These are phyloP conservation scores for Boletus mariae DNA, from an alignment of 1,284 basidiomycete species.

Conservation along the genomic window DNA sequence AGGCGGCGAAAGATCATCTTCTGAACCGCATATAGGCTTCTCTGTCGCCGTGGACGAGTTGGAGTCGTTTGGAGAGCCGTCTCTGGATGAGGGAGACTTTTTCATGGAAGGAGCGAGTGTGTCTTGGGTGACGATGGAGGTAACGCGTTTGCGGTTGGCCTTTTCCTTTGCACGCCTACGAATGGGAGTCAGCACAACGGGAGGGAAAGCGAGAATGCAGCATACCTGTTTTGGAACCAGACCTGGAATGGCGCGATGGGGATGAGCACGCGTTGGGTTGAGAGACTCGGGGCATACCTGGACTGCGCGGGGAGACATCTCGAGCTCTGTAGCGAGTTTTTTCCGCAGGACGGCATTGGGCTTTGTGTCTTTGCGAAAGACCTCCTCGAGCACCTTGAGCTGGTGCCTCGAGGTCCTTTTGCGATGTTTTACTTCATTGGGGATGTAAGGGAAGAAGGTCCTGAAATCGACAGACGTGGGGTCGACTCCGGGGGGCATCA, in stretches of 20 bases:
- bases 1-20: constrained; percentile 12
- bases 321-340: constrained; percentile 74
- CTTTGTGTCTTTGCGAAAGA: constrained; percentile 85
- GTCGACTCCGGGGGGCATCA: constrained; percentile 54
- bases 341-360: constrained; percentile 81
- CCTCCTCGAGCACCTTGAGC: constrained; percentile 80
- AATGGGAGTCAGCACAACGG: constrained; percentile 6
- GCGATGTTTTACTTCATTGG: constrained; percentile 88
- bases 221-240: constrained; percentile 88
- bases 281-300: constrained; percentile 58
- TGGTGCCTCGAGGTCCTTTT: constrained; percentile 82
- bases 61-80: constrained; percentile 30
- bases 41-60: constrained; percentile 32
- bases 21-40: constrained; percentile 14
- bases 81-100: constrained; percentile 21
- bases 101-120: constrained; percentile 11
- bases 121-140: constrained; percentile 16
- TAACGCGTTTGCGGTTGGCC: constrained; percentile 22
- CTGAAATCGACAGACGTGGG: constrained; percentile 45
- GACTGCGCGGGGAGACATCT: constrained; percentile 89
- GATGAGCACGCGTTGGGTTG: constrained; percentile 20
- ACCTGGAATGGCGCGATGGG: constrained; percentile 45
- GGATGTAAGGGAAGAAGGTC: constrained; percentile 78
- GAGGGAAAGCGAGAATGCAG: constrained; percentile 10
- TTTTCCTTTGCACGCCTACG: constrained; percentile 81